Evolutionary conservation across 108 stramenopile genomes (phyloP), one percentile per base, ranked within the genome.

Genomic region (Pseudonitzschia pungens): DNA sequence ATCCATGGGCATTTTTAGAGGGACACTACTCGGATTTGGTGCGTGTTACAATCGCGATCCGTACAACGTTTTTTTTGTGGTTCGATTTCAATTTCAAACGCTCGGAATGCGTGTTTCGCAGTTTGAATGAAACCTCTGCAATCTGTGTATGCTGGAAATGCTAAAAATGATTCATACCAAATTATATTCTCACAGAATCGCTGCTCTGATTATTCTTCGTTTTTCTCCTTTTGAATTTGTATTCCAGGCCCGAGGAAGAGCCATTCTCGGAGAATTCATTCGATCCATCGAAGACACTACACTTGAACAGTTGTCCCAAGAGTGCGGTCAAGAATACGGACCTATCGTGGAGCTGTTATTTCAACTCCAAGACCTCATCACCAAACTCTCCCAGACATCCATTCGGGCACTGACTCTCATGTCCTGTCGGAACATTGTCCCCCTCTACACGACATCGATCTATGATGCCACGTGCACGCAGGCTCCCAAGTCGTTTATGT

Each of bases 1-100:
- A 72, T 51, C 81, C 81, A 18, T 83, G 72, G 72, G 43, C 14
- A 22, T 83, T 83, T 26, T 22, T 83, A 0, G 70, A 77, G 51
- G 66, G 44, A 10, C 77, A 78, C 59, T 60, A 73, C 41, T 26
- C 31, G 2, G 69, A 82, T 45, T 33, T 82, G 57, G 45, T 53
- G 11, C 2, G 36, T 36, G 6, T 5, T 5, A 36, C 6, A 36
- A 36, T 6, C 2, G 2, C 2, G 2, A 36, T 36, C 2, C 6
- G 6, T 36, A 36, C 36, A 36, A 36, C 6, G 36, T 6, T 2
- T 2, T 2, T 36, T 36, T 36, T 6, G 36, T 36, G 36, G 36
- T 6, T n/a, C n/a, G n/a, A 36, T 36, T 6, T 2, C 36, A 5
- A 36, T 36, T 36, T 2, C 36, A 6, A 36, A 5, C 6, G 36